phyloP scores from a whole-genome alignment of 2,329 filamentous ascomycete species.

The Ophiostoma perfectum region DNA sequence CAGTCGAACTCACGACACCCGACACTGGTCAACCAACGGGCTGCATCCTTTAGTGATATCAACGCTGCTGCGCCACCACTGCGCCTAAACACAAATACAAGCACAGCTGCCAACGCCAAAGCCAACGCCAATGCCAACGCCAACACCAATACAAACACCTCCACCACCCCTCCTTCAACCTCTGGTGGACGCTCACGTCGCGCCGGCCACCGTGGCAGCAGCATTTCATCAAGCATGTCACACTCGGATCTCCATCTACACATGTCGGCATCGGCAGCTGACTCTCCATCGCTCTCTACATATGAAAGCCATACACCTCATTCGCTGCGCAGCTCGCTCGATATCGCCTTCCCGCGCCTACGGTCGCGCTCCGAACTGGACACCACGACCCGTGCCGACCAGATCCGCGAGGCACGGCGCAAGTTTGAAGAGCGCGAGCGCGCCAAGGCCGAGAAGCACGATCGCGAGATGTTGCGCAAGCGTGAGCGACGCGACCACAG shows the following conservation, averaged over 20 bases:
- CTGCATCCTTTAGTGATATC: slow-evolving; percentile 38
- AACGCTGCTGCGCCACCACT: slow-evolving; percentile 32
- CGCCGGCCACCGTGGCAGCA: slow-evolving; percentile 14
- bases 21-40: slow-evolving; percentile 37
- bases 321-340: slow-evolving; percentile 53
- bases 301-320: not conserved
- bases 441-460: slow-evolving; percentile 58
- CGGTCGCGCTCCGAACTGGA: slow-evolving; percentile 57
- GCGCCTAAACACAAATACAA: slow-evolving; percentile 36
- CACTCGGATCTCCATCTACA: slow-evolving; percentile 46
- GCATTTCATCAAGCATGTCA: slow-evolving; percentile 38
- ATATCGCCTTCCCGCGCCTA: slow-evolving; percentile 51
- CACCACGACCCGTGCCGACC: slow-evolving; percentile 49
- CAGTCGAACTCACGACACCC: slow-evolving; percentile 35
- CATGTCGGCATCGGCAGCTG: slow-evolving; percentile 26
- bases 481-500: slow-evolving; percentile 55
- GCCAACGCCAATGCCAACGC: not conserved
- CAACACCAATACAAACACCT: not conserved
- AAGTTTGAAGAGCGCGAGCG: slow-evolving; percentile 59
- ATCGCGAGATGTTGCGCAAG: slow-evolving; percentile 52
- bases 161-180: slow-evolving; percentile 25
- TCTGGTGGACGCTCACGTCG: slow-evolving; percentile 20
- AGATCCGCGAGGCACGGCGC: slow-evolving; percentile 56
- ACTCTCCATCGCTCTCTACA: slow-evolving; percentile 29
- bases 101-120: not conserved